Evolutionary conservation across 495 filamentous ascomycete genomes (phyloP), one percentile per base, ranked within the genome.

Genomic region (Letharia lupina): DNA sequence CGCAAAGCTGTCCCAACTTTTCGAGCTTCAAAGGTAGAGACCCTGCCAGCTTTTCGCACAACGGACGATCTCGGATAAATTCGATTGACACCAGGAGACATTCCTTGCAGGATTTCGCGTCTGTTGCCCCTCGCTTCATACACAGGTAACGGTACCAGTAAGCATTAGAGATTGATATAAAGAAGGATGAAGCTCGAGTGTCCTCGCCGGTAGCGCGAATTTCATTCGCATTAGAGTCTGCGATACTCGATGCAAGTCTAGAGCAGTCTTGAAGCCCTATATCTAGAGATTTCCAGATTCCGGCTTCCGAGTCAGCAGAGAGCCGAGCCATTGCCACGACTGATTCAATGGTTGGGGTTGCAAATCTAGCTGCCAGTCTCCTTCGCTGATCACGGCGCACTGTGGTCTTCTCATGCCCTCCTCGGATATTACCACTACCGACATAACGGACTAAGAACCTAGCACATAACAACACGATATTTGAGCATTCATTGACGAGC

Each of bases 111-210:
- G 77, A 74, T 11, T 73, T 74, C 33, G 75, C 70, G 0, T 73
- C 70, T 62, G 74, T 76, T 5, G 76, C 76, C 41, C 68, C 62
- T 63, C 81, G 78, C 65, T 79, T 81, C 20, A 79, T 74, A 66
- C 82, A 79, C 47, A 83, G 71, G 63, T 84, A 83, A 33, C 87
- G 82, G 31, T 85, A 79, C 79, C 89, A 94, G 72, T 91, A 93
- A 20, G 91, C 77, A 72, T 93, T 91, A 0, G 91, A 94, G 40
- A 96, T 79, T 72, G 87, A 82, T 37, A 85, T 79, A 60, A 83
- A 73, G 28, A 41, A 41, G 20, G 52, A 61, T 54, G 59, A 64
- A 56, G 42, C 18, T n/a, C 23, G 31, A 9, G 40, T 74, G 10
- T 65, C 64, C 16, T 71, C 73, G 39, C 67, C 67, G 23, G 79